Base-by-base conservation (phyloP, 352 stramenopile genomes). In the Pythium rishiriense region DNA sequence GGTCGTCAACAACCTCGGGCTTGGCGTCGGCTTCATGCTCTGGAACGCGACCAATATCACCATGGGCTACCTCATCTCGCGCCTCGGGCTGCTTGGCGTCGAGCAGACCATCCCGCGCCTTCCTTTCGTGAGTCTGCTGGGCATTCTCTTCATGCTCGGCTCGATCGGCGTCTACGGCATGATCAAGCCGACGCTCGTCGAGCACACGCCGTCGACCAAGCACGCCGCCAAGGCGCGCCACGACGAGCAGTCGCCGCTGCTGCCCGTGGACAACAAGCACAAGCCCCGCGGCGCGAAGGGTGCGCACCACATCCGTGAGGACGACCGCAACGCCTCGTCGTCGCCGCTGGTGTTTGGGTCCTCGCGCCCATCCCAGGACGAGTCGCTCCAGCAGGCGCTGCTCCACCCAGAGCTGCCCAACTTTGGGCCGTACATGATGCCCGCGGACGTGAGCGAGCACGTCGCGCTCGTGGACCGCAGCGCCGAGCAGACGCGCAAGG, bases 31-130 rank as follows among this genome's bases (percentile, higher is more conserved):
- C 60, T 94, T 94, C 55, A 93, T 93, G 83, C 73, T 94, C 51
- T 94, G 85, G 85, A 94, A 94, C 68, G 83, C 79, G 42, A 90
- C 84, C 47, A 94, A 92, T 69, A 90, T 94, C 68, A 78, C 81
- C 19, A 75, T 93, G 57, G 85, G 83, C 31, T 94, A 92, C 68
- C 78, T 86, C 43, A 81, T 94, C 48, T 91, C 84, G 21, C 76
- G 85, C 11, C 76, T 86, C 7, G 85, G 85, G 5, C 74, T 94
- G 12, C 82, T 94, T 61, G 85, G 85, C 17, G 75, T 94, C 11
- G 53, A 65, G 8, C 69, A 76, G 25, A 94, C 85, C 10, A 76
- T 92, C 46, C 83, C 85, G 10, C 79, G 48, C n/a, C 72, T 74
- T 56, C 83, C 78, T 12, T 66, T 63, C 42, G 61, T 87, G 45